phyloP scores from a whole-genome alignment of 2,329 filamentous ascomycete species.

The Spiromastix sp. region DNA sequence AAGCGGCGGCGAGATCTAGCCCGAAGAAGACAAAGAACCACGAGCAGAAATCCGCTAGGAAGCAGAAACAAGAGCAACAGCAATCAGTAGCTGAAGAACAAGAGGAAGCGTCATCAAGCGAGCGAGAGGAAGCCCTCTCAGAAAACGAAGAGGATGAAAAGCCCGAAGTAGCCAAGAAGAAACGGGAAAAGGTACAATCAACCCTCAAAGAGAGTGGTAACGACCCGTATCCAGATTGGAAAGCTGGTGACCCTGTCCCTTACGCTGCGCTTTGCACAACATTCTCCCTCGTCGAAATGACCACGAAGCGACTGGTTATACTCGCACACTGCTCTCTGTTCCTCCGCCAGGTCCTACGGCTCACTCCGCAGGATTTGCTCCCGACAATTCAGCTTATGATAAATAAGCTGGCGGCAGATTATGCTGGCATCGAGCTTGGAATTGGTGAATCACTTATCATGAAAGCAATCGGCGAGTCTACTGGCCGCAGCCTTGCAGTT shows the following conservation, averaged over 20 bases:
- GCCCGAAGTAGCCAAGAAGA: slow-evolving; percentile 61
- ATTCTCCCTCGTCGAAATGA: slow-evolving; percentile 90
- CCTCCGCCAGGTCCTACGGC: slow-evolving; percentile 80
- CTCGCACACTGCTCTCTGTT: slow-evolving; percentile 83
- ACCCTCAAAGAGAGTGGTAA: slow-evolving; percentile 58
- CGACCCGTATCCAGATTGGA: slow-evolving; percentile 93
- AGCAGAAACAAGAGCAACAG: slow-evolving; percentile 38
- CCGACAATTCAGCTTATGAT: slow-evolving; percentile 91
- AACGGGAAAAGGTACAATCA: slow-evolving; percentile 68
- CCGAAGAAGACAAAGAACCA: slow-evolving; percentile 26
- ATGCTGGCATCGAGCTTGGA: slow-evolving; percentile 91
- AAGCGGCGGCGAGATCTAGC: slow-evolving; percentile 15
- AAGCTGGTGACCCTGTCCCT: slow-evolving; percentile 74
- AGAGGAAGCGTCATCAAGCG: slow-evolving; percentile 15
- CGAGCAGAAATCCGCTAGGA: slow-evolving; percentile 20
- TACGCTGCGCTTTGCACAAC: slow-evolving; percentile 92
- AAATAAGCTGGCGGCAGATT: slow-evolving; percentile 94
- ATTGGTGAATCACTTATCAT: slow-evolving; percentile 97
- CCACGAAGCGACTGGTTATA: slow-evolving; percentile 81
- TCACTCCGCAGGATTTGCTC: slow-evolving; percentile 80
- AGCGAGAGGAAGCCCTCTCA: slow-evolving; percentile 26
- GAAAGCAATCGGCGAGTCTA: slow-evolving; percentile 95
- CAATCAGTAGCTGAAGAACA: slow-evolving; percentile 47
- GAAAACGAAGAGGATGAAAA: slow-evolving; percentile 49
- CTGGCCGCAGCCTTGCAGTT: slow-evolving; percentile 73